phyloP scores from a whole-genome alignment of 2,329 filamentous ascomycete genomes.

The Pestalotiopsis sp. region DNA sequence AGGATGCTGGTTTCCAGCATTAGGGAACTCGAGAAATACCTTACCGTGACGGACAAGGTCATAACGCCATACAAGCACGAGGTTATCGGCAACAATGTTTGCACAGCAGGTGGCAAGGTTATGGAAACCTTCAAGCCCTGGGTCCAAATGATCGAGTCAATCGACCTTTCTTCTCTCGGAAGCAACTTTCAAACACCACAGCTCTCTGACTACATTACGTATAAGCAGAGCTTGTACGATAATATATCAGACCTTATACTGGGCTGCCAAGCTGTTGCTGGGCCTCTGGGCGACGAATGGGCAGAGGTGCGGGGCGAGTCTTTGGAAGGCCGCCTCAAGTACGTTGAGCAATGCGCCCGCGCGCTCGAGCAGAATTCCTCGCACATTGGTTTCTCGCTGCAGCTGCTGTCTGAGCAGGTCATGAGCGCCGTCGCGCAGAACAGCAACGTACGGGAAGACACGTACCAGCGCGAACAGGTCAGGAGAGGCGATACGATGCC shows the following conservation, averaged over 20 bases:
- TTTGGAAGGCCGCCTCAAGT: slow-evolving; percentile 81
- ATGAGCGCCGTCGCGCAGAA: slow-evolving; percentile 55
- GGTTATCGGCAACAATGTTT: slow-evolving; percentile 80
- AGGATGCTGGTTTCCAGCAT: slow-evolving; percentile 84
- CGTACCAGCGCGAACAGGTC: slow-evolving; percentile 52
- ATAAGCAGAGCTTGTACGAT: slow-evolving; percentile 94
- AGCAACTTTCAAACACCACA: slow-evolving; percentile 83
- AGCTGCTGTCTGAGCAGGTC: slow-evolving; percentile 83
- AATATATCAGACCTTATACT: slow-evolving; percentile 87
- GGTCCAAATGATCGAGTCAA: slow-evolving; percentile 87
- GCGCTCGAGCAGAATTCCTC: slow-evolving; percentile 86
- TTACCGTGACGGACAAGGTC: slow-evolving; percentile 78
- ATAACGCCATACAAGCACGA: slow-evolving; percentile 79
- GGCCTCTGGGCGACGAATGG: slow-evolving; percentile 94
- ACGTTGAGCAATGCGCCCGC: slow-evolving; percentile 75
- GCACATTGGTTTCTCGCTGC: slow-evolving; percentile 85
- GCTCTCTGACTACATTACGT: slow-evolving; percentile 81
- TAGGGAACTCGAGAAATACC: slow-evolving; percentile 82
- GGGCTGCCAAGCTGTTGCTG: slow-evolving; percentile 88
- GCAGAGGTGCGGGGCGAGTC: slow-evolving; percentile 88
- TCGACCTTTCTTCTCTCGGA: slow-evolving; percentile 81
- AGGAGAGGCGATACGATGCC: slow-evolving; percentile 62
- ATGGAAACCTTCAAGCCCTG: slow-evolving; percentile 89
- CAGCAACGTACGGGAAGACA: slow-evolving; percentile 14
- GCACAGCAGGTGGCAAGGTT: slow-evolving; percentile 75